phyloP scores from a whole-genome alignment of 176 grass and related monocot genomes.

The Guadua angustifolia region DNA sequence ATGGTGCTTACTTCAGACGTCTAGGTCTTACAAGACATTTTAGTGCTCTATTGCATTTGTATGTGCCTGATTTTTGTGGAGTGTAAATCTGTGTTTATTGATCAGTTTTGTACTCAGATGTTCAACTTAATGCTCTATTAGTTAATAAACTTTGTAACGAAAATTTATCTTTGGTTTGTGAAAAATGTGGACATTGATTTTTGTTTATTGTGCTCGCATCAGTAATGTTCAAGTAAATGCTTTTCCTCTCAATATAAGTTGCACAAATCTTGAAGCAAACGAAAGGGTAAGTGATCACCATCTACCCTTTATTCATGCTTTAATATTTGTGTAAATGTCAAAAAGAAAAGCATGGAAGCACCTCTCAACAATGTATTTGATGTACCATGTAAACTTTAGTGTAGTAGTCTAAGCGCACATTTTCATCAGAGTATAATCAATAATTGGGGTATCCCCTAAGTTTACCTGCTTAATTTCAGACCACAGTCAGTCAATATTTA shows the following conservation, averaged over 20 bases:
- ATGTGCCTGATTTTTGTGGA: background rate
- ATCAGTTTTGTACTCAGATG: slow-evolving; percentile 2
- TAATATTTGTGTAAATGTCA: no score
- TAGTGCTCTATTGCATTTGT: background rate
- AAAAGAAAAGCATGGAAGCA: no score
- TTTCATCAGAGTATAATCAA: slow-evolving; percentile 15
- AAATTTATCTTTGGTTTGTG: background rate
- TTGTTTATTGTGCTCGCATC: background rate
- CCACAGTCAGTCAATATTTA: background rate
- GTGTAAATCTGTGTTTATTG: slow-evolving; percentile 3
- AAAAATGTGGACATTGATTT: background rate
- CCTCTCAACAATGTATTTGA: background rate
- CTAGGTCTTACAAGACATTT: background rate
- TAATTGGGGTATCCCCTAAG: background rate
- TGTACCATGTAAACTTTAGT: background rate
- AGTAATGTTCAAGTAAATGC: slow-evolving; percentile 9
- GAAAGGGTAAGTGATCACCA: no score
- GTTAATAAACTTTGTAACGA: background rate
- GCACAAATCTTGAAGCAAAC: no score
- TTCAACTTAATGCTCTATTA: background rate
- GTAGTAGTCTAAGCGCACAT: background rate
- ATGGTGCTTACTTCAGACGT: background rate
- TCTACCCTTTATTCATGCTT: no score
- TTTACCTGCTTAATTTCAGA: background rate
- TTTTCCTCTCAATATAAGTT: no score